Percentiles rank a stretch among this genome's conserved stretches.
Conservation (phyloP, 345 rosid species). For the Aurinia saxatilis region DNA sequence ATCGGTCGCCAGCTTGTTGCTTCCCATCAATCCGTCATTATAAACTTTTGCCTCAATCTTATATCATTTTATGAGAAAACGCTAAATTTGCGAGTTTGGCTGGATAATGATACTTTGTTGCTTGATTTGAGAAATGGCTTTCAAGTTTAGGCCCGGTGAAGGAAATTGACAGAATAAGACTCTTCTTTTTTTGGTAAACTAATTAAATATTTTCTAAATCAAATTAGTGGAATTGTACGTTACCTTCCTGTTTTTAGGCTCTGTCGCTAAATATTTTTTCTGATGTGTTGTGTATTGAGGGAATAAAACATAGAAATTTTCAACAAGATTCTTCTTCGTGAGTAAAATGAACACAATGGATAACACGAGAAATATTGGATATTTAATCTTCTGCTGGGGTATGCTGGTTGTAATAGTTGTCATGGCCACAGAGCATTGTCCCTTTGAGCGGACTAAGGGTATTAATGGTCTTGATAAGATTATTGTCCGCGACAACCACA, state of each 20-base stretch:
- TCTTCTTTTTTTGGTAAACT: not conserved
- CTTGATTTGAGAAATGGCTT: too few species aligned
- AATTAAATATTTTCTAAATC: not conserved
- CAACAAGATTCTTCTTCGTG: not conserved
- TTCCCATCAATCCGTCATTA: too few species aligned
- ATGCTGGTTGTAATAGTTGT: constrained; percentile 7
- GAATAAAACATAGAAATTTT: not conserved
- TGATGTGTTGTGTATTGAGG: not conserved
- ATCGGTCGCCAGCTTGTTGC: too few species aligned
- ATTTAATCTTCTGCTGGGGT: constrained; percentile 14
- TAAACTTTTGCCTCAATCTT: too few species aligned
- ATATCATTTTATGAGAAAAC: too few species aligned
- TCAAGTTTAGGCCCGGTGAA: too few species aligned
- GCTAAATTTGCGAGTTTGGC: too few species aligned
- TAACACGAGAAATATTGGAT: not conserved
- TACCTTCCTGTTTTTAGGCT: not conserved
- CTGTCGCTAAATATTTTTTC: not conserved
- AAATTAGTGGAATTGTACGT: not conserved
- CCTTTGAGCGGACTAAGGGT: constrained; percentile 49
- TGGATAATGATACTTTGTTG: too few species aligned
- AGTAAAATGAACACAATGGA: not conserved
- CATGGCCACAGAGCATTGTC: constrained; percentile 13
- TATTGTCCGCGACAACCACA: constrained; percentile 49
- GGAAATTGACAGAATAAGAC: not conserved
- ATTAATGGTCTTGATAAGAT: constrained; percentile 68